phyloP scores from a whole-genome alignment of 2,329 filamentous ascomycete species.

The Curvularia lunata region DNA sequence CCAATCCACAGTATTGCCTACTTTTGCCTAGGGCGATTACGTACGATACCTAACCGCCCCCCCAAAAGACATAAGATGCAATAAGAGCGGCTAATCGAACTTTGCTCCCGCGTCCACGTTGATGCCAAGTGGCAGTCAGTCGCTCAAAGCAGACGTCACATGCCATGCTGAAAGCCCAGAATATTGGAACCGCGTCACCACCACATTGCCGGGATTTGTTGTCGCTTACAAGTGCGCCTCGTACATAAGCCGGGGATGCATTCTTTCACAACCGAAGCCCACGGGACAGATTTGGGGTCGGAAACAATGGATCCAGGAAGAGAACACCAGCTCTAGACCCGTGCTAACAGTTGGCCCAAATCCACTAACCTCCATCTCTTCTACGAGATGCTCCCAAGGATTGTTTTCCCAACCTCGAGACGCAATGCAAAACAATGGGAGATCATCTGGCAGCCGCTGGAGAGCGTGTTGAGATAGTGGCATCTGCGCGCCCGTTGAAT shows the following conservation, averaged over 20 bases:
- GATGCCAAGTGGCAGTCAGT: neutral
- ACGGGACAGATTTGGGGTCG: conserved; percentile 1
- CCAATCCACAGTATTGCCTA: neutral
- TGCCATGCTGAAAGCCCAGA: neutral
- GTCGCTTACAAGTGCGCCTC: conserved; percentile 1
- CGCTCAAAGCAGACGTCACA: neutral
- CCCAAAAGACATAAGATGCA: neutral
- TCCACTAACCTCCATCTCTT: neutral
- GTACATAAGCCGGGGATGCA: neutral
- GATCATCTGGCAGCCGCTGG: neutral
- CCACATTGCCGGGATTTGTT: neutral
- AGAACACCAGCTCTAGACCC: neutral
- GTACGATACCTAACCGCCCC: neutral
- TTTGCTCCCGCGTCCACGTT: neutral
- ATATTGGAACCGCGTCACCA: neutral
- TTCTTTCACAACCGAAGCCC: neutral
- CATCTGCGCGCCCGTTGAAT: neutral
- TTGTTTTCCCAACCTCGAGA: neutral
- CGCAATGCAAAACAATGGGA: neutral
- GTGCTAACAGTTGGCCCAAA: neutral
- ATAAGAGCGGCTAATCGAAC: neutral
- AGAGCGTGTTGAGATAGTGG: neutral
- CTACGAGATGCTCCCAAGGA: neutral
- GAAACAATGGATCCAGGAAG: neutral
- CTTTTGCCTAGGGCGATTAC: neutral